These are phyloP conservation scores for Lentinula novae-zelandiae DNA, from an alignment of 1,284 basidiomycete species.

Conservation along the genomic window DNA sequence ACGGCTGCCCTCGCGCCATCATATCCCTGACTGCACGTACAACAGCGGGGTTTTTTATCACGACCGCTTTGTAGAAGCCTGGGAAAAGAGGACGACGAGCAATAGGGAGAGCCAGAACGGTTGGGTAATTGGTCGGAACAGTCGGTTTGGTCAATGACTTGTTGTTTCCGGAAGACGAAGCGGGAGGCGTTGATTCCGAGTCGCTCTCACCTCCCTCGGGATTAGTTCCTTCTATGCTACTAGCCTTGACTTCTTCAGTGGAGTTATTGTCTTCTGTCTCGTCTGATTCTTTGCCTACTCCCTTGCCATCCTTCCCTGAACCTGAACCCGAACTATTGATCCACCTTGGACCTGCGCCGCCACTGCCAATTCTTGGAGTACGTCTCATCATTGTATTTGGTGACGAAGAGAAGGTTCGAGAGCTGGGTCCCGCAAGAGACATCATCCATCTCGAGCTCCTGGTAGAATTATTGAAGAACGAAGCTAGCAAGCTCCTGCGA, in stretches of 20 bases:
- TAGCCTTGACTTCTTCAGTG: background rate
- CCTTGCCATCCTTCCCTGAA: constrained; percentile 6
- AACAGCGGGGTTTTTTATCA: constrained; percentile 86
- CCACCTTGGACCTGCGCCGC: constrained; percentile 5
- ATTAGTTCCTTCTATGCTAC: background rate
- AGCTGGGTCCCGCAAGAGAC: background rate
- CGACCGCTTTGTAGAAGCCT: constrained; percentile 97
- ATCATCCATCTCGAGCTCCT: constrained; percentile 6
- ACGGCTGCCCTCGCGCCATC: constrained; percentile 95
- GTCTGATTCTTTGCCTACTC: constrained; percentile 3
- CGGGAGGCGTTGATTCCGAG: constrained; percentile 16
- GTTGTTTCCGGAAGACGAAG: constrained; percentile 34
- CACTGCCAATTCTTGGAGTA: background rate
- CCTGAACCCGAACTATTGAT: constrained; percentile 10
- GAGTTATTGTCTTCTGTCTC: constrained; percentile 6
- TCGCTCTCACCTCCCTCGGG: constrained; percentile 8
- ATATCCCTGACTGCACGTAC: constrained; percentile 96
- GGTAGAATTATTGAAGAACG: background rate
- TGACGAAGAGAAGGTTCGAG: constrained; percentile 4
- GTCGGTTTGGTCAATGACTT: constrained; percentile 78
- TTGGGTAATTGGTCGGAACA: constrained; percentile 87
- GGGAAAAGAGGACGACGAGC: constrained; percentile 95
- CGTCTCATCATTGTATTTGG: constrained; percentile 2
- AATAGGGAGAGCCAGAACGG: constrained; percentile 94
- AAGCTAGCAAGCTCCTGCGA: background rate